Conservation (phyloP, 495 filamentous ascomycete species). For the Trichocladium uniseriatum region DNA sequence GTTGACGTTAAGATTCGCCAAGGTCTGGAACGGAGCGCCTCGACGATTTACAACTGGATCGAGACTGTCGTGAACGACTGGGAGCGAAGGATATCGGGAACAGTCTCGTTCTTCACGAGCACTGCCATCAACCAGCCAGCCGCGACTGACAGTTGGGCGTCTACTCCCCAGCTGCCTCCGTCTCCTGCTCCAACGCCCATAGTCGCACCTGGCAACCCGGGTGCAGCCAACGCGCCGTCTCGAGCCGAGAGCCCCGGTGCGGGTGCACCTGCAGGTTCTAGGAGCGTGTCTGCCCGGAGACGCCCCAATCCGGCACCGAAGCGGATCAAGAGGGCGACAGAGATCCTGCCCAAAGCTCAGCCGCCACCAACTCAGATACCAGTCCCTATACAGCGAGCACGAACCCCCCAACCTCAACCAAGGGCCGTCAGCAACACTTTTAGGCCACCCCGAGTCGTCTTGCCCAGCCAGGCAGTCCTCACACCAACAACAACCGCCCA, state of each 20-base stretch:
- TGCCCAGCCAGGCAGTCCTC: slow-evolving; percentile 11
- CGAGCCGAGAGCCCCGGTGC: slow-evolving; percentile 5
- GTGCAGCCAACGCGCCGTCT: background rate
- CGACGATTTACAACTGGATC: slow-evolving; percentile 24
- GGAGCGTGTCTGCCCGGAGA: slow-evolving; percentile 3
- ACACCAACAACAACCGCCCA: slow-evolving; percentile 1
- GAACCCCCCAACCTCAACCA: slow-evolving; percentile 10
- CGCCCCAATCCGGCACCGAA: slow-evolving; percentile 13
- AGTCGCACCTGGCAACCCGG: slow-evolving; percentile 4
- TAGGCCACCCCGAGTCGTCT: background rate
- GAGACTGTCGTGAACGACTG: slow-evolving; percentile 24
- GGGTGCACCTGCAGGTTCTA: background rate
- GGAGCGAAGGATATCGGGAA: slow-evolving; percentile 17
- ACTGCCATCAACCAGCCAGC: slow-evolving; percentile 2
- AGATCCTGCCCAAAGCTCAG: slow-evolving; percentile 7
- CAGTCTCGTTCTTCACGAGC: slow-evolving; percentile 13
- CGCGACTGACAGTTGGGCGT: slow-evolving; percentile 15
- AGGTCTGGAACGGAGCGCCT: slow-evolving; percentile 20
- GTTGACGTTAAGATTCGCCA: slow-evolving; percentile 22
- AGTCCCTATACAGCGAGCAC: slow-evolving; percentile 14
- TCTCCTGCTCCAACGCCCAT: slow-evolving; percentile 22
- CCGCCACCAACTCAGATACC: slow-evolving; percentile 18
- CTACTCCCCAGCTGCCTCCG: slow-evolving; percentile 14
- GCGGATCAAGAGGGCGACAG: slow-evolving; percentile 14
- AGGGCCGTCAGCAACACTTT: background rate